Evolutionary conservation across 2,329 filamentous ascomycete species (phyloP).

Genomic region (Penicillium sp.): DNA sequence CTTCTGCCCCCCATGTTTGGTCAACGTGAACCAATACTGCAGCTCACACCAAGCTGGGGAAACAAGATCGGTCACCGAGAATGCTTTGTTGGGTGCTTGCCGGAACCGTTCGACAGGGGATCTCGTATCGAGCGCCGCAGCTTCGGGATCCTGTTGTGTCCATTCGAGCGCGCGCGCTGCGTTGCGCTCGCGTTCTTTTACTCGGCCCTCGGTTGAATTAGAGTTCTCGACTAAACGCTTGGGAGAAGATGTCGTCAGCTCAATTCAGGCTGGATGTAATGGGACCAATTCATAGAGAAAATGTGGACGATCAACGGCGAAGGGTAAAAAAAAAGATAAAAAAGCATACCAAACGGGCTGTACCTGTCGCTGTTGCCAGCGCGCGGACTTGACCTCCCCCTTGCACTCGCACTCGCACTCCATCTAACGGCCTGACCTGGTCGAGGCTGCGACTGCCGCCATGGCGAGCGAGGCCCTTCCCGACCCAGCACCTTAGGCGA

Average conservation of each 20-base stretch:
- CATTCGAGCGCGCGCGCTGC: constrained; percentile 29
- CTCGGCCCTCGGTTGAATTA: constrained; percentile 38
- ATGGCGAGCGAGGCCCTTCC: constrained; percentile 37
- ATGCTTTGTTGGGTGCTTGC: constrained; percentile 69
- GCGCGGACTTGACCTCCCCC: constrained; percentile 28
- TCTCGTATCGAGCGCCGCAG: constrained; percentile 44
- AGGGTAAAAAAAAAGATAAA: constrained; percentile 34
- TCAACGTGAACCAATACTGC: constrained; percentile 86
- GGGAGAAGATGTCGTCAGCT: constrained; percentile 59
- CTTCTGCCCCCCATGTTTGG: constrained; percentile 74
- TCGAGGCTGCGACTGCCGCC: constrained; percentile 21
- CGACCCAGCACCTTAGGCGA: constrained; percentile 45
- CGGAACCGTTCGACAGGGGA: constrained; percentile 77
- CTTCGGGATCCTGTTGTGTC: constrained; percentile 19
- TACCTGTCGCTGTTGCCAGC: constrained; percentile 28
- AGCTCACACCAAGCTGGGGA: constrained; percentile 94
- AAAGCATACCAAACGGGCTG: constrained; percentile 35
- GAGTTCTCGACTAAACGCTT: constrained; percentile 63
- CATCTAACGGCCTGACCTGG: constrained; percentile 15
- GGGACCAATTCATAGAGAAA: neutral
- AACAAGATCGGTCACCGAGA: constrained; percentile 85
- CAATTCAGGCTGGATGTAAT: constrained; percentile 13
- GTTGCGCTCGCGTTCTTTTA: constrained; percentile 34
- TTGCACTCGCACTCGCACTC: constrained; percentile 18
- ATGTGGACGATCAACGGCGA: constrained; percentile 37